Base-by-base conservation (phyloP, 2,329 filamentous ascomycete species). In the Penicillium corylophilum region DNA sequence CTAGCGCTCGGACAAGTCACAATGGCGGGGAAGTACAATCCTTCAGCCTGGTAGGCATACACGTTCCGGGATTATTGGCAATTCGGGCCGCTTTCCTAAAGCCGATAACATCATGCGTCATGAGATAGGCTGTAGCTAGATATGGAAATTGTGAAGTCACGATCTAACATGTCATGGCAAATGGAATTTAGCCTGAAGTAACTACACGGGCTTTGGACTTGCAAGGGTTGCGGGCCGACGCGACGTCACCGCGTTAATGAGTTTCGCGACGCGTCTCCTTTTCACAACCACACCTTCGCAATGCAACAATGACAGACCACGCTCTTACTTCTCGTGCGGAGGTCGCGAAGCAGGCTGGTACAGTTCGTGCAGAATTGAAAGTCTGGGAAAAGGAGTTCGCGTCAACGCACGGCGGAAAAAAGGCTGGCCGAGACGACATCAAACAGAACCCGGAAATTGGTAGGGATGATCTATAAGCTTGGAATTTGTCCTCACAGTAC, bases 371-470 rank as follows among this genome's bases (percentile, higher is more conserved):
- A 4, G 71, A 75, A 54, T 56, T 79, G 38, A 79, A 79, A 55
- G 68, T 73, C 51, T 79, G 75, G 72, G 77, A 79, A 60, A 68
- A 72, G 41, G 66, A 66, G 0, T 79, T 79, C 56, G 66, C 74
- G 6, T 67, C 68, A 3, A 65, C 67, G 10, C 71, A 78, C 51
- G 65, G 67, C 23, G 75, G 75, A 8, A 68, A 66, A 31, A 79
- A 79, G 60, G 72, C 77, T 3, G 68, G 68, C 15, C 69, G 74
- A 20, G 66, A 72, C 23, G 77, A 79, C 64, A 79, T 79, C 48
- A 79, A 79, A 57, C 67, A 73, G 39, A 68, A 75, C 46, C 65
- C 66, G 7, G 66, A 65, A 9, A 78, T 79, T 28, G 74, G 75
- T 77, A 65, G 15, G 57, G 54, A 4, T 22, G 5, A 4, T 12